A percentile compares a stretch with the other conserved stretches of the same genome.
phyloP scores from a whole-genome alignment of 163 green algal species.

The Coccomyxa subellipsoidea region DNA sequence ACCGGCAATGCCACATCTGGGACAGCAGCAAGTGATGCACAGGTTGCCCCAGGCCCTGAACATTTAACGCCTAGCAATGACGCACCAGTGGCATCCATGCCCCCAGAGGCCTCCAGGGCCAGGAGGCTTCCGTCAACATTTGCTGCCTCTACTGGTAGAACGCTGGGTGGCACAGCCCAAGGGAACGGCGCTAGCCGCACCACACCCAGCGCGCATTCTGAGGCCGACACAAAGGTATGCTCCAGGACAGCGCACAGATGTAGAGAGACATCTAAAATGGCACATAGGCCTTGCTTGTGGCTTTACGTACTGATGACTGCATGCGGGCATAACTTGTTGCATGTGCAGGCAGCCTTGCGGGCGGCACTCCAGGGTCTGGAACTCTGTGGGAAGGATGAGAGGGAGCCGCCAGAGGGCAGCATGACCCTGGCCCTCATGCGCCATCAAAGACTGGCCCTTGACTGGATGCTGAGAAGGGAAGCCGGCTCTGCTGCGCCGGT shows the following conservation, averaged over 20 bases:
- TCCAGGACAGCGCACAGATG: too few species aligned
- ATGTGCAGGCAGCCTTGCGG: slow-evolving; percentile 37
- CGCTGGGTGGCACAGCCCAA: background rate
- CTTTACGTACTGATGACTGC: too few species aligned
- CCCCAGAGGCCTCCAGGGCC: background rate
- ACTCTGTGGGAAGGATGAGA: slow-evolving; percentile 31
- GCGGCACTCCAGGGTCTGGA: slow-evolving; percentile 54
- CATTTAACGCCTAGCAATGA: background rate
- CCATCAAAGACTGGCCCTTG: slow-evolving; percentile 79
- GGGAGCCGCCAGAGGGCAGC: slow-evolving; percentile 35
- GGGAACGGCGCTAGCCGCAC: background rate
- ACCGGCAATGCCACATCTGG: too few species aligned
- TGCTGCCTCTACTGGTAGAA: background rate
- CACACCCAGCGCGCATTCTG: background rate
- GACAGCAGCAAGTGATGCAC: too few species aligned
- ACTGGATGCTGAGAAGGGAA: slow-evolving; percentile 84
- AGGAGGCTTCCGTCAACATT: background rate
- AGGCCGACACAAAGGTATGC: background rate
- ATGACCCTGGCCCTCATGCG: slow-evolving; percentile 59
- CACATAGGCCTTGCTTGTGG: too few species aligned
- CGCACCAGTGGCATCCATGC: background rate
- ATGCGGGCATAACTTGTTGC: too few species aligned
- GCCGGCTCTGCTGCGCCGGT: slow-evolving; percentile 14
- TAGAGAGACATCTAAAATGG: too few species aligned
- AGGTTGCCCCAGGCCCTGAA: too few species aligned